Base-by-base conservation (phyloP, 2,329 filamentous ascomycete genomes). In the Aspergillus fructus region DNA sequence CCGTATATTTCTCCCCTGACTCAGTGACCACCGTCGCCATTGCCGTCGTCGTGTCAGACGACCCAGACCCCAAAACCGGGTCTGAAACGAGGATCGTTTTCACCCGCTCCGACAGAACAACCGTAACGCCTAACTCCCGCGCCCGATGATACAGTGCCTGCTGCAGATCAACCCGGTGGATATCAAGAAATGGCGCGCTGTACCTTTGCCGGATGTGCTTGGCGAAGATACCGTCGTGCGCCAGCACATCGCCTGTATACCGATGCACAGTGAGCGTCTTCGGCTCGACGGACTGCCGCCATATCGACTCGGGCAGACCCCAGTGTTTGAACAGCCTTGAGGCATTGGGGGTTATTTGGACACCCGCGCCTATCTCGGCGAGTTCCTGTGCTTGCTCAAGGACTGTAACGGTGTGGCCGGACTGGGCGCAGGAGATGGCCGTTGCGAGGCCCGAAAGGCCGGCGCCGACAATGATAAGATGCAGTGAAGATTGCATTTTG, bases 121-220 rank as follows among this genome's bases (percentile, higher is more conserved):
- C 73, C 9, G 66, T 67, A 1, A 84, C 82, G 0, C 84, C 84
- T 0, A 87, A 72, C 21, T 82, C 75, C 55, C 72, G 70, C 1
- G 85, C 85, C 34, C 80, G 74, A 4, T 77, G 73, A 17, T 77
- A 79, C 2, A 88, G 72, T 0, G 81, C 78, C 7, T 77, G 73
- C 59, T 88, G 85, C 17, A 87, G 71, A 64, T 89, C 85, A 2
- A 83, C 83, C 2, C 86, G 81, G 67, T 88, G 85, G n/a, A 86
- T 68, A 52, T 85, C 82, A 40, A 81, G 72, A 62, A 86, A 87
- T 0, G 85, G 85, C 0, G 83, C 80, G 12, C 73, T 74, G 62
- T 88, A 88, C 59, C 81, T 82, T 3, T 69, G 66, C 6, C 78
- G 76, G 55, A 85, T 84, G 21, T 82, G 81, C 21, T 74, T 67